Evolutionary conservation across 108 stramenopile species (phyloP), one percentile per base, ranked within the genome.

Genomic region (Conticribra weissflogii): DNA sequence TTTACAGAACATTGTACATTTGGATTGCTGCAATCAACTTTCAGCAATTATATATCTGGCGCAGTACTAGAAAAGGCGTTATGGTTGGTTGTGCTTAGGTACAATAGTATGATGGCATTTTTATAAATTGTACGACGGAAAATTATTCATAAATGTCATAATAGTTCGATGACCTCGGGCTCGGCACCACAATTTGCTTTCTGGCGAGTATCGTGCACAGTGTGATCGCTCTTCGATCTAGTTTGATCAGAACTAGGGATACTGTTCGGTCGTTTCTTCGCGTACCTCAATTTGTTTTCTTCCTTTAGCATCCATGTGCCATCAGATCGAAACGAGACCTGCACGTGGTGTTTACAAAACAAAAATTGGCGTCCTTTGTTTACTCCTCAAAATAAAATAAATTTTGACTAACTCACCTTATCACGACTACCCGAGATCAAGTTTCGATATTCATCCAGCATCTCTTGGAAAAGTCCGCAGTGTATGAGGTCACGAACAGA

Each of bases 221-320:
- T n/a, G n/a, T n/a, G n/a, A n/a, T n/a, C n/a, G n/a, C n/a, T n/a
- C n/a, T n/a, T n/a, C n/a, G n/a, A n/a, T n/a, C n/a, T n/a, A n/a
- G n/a, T 48, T 48, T 48, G 47, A n/a, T 48, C 47, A 48, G 47
- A n/a, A 2, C 24, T 59, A 16, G 18, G 22, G 25, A 49, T 22
- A 21, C 63, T 2, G 14, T 51, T 34, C 14, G 29, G 1, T 33
- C 31, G 36, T 19, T 51, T 65, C 33, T 31, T 65, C 14, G 58
- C 52, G 48, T 74, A 65, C 22, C 80, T 65, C 61, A 71, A 54
- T 41, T 68, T 85, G 29, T 70, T 82, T 50, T 81, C 79, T 18
- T 63, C 68, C 55, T 81, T 49, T 15, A 86, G 69, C n/a, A 58
- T 21, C 71, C 74, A 86, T 25, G 64, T 82, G 12, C 81, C 83